Evolutionary conservation across 176 grass and related monocot genomes (phyloP).

Genomic region (Eremochloa ophiuroides): DNA sequence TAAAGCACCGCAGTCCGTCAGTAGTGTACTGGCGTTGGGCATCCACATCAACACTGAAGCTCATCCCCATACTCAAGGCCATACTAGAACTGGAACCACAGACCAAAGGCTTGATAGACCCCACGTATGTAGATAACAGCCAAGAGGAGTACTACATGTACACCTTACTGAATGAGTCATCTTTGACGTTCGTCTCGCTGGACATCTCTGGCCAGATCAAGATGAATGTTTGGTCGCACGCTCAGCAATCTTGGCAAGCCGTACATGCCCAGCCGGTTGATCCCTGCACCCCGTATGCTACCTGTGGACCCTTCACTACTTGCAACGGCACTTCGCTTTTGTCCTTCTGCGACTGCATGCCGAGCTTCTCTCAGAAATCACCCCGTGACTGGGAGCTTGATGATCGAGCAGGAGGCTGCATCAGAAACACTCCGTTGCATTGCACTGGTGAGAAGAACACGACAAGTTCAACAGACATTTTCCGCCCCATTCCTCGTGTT

Average conservation of each 20-base stretch:
- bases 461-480: conserved; percentile 31
- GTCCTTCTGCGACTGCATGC: conserved; percentile 37
- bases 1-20: neutral
- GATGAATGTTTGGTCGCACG: conserved; percentile 28
- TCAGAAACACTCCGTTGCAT: conserved; percentile 36
- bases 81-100: neutral
- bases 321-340: conserved; percentile 32
- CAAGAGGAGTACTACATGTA: conserved; percentile 46
- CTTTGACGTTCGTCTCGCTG: conserved; percentile 10
- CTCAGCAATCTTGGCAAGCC: conserved; percentile 23
- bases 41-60: conserved; percentile 21
- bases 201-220: conserved; percentile 44
- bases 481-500: conserved; percentile 35
- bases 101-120: conserved; percentile 22
- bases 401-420: conserved; percentile 52
- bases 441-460: conserved; percentile 31
- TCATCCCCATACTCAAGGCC: conserved; percentile 20
- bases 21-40: conserved; percentile 7
- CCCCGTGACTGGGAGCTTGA: conserved; percentile 29
- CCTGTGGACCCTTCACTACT: conserved; percentile 54
- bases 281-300: conserved; percentile 32
- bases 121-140: conserved; percentile 19
- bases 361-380: conserved; percentile 37
- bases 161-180: conserved; percentile 27
- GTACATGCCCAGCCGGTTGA: conserved; percentile 28